These are phyloP conservation scores for Vanilla planifolia DNA, from an alignment of 106 monocot species.

Conservation along the genomic window DNA sequence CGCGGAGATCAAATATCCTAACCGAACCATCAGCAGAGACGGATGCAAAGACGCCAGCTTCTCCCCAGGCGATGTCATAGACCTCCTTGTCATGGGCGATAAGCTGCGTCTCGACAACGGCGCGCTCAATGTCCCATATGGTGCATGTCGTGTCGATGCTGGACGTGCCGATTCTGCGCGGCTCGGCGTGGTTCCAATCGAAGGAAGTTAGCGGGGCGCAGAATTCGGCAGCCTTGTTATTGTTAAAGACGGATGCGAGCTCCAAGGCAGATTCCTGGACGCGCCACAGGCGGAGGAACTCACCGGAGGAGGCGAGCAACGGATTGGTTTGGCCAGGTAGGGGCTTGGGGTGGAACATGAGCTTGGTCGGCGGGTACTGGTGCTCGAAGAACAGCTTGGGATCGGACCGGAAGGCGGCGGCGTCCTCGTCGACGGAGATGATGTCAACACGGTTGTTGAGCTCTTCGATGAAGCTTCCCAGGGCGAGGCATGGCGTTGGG, in stretches of 20 bases:
- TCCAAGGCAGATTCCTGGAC: conserved; percentile 17
- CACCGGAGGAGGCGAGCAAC: conserved; percentile 84
- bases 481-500: conserved; percentile 53
- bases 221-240: conserved; percentile 46
- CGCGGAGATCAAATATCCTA: conserved; percentile 75
- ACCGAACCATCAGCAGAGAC: conserved; percentile 95
- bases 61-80: conserved; percentile 93
- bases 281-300: conserved; percentile 60
- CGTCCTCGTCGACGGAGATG: conserved; percentile 57
- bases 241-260: conserved; percentile 42
- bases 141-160: conserved; percentile 95
- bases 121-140: conserved; percentile 75
- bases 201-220: conserved; percentile 71
- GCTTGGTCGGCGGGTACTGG: conserved; percentile 94
- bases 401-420: conserved; percentile 31
- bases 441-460: conserved; percentile 66
- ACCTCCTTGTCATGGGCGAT: conserved; percentile 99
- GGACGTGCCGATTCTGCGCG: conserved; percentile 57
- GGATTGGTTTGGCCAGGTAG: conserved; percentile 16
- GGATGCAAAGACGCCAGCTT: conserved; percentile 73
- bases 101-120: conserved; percentile 74
- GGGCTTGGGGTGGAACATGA: conserved; percentile 61
- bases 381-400: conserved; percentile 84
- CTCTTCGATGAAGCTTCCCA: conserved; percentile 84
- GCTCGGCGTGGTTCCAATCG: conserved; percentile 67